A percentile compares a stretch with the other conserved stretches of the same genome.
phyloP scores from a whole-genome alignment of 345 rosid species.

The Murraya koenigii region DNA sequence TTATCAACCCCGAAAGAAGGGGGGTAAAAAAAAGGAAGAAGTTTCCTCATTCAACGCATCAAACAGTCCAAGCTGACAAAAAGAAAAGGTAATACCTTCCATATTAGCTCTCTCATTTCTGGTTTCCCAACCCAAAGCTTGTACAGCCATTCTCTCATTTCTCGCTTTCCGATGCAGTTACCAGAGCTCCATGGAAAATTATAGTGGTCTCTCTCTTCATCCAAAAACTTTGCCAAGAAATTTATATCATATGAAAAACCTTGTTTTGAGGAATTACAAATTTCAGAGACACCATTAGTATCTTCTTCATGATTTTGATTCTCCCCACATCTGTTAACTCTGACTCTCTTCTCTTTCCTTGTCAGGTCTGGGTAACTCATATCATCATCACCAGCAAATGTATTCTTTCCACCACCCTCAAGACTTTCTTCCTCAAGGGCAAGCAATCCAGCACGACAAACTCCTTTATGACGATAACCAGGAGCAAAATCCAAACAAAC shows the following conservation, averaged over 20 bases:
- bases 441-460: slow-evolving; percentile 89
- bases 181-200: slow-evolving; percentile 83
- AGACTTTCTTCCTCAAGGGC: slow-evolving; percentile 60
- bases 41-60: slow-evolving; percentile 3
- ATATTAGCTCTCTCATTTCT: slow-evolving; percentile 67
- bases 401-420: slow-evolving; percentile 33
- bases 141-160: slow-evolving; percentile 89
- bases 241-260: slow-evolving; percentile 69
- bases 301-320: slow-evolving; percentile 31
- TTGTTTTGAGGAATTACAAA: slow-evolving; percentile 51
- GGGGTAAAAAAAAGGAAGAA: background rate
- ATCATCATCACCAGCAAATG: slow-evolving; percentile 30
- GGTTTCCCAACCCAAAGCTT: slow-evolving; percentile 84
- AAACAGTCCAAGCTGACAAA: background rate
- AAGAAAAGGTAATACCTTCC: slow-evolving; percentile 64
- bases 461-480: slow-evolving; percentile 92
- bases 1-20: background rate
- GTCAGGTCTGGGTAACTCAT: slow-evolving; percentile 54
- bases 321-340: slow-evolving; percentile 35
- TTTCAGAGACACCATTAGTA: slow-evolving; percentile 30
- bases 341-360: slow-evolving; percentile 79
- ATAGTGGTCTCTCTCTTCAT: slow-evolving; percentile 84
- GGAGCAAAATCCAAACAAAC: slow-evolving; percentile 98
- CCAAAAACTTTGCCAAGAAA: slow-evolving; percentile 64
- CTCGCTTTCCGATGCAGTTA: slow-evolving; percentile 88